Evolutionary conservation across 768 basidiomycete species (phyloP).

Genomic region (Mycena metata): DNA sequence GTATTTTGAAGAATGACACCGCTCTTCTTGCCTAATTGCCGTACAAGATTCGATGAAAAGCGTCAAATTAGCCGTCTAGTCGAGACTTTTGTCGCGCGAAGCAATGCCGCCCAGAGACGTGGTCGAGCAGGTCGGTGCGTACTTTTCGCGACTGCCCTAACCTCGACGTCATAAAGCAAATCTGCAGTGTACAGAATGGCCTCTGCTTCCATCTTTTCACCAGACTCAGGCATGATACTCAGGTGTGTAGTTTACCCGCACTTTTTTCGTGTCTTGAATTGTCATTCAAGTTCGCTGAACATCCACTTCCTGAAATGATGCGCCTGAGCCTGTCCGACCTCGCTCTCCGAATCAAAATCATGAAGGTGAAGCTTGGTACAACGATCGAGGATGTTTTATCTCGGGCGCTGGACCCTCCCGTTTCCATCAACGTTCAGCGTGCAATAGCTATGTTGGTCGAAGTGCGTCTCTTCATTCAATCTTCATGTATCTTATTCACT

Average conservation of each 20-base stretch:
- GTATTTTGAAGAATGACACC: constrained; percentile 49
- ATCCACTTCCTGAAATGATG: constrained; percentile 96
- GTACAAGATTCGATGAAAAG: constrained; percentile 91
- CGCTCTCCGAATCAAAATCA: constrained; percentile 91
- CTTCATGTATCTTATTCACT: constrained; percentile 21
- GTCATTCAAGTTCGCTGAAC: constrained; percentile 78
- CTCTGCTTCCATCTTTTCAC: constrained; percentile 98
- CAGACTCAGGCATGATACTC: constrained; percentile 84
- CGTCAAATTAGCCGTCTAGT: constrained; percentile 92
- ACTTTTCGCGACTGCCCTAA: too few species aligned
- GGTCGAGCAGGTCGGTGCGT: constrained; percentile 94
- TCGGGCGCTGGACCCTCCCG: constrained; percentile 90
- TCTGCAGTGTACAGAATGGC: constrained; percentile 89
- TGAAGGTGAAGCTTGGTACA: constrained; percentile 87
- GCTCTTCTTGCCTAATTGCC: constrained; percentile 10
- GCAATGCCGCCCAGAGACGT: constrained; percentile 90
- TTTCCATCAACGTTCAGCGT: constrained; percentile 87
- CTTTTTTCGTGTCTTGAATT: not conserved
- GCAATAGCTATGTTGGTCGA: constrained; percentile 94
- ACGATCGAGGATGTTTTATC: constrained; percentile 93
- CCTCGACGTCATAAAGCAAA: too few species aligned
- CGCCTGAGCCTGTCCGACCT: constrained; percentile 93
- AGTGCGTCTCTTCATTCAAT: constrained; percentile 53
- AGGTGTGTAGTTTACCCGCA: constrained; percentile 55
- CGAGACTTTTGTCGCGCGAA: constrained; percentile 92